Conservation (phyloP, 768 basidiomycete species). For the Candolleomyces eurysporus region DNA sequence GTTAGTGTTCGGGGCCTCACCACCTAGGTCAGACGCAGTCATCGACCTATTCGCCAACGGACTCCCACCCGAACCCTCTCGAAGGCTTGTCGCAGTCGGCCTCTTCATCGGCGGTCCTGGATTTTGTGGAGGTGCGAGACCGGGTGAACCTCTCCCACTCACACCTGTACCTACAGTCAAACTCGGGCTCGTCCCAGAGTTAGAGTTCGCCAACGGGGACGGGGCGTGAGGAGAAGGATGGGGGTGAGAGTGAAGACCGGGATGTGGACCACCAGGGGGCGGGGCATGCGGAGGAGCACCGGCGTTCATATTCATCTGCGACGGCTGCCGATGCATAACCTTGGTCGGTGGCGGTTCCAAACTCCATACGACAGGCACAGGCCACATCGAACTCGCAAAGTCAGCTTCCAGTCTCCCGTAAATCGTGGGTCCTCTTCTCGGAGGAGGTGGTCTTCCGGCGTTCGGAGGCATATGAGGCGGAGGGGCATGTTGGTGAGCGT, state of each 20-base stretch:
- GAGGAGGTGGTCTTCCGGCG: neutral
- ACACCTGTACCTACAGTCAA: too few species aligned
- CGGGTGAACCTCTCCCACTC: too few species aligned
- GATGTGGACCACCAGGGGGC: too few species aligned
- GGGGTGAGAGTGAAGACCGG: too few species aligned
- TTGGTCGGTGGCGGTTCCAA: slow-evolving; percentile 43
- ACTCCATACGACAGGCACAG: slow-evolving; percentile 62
- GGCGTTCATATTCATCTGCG: neutral
- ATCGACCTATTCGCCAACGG: neutral
- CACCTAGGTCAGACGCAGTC: neutral
- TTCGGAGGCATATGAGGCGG: slow-evolving; percentile 1
- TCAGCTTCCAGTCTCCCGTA: slow-evolving; percentile 59
- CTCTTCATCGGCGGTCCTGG: neutral
- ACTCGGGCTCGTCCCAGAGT: too few species aligned
- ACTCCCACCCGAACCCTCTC: slow-evolving; percentile 3
- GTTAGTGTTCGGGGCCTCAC: neutral
- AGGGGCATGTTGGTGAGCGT: neutral
- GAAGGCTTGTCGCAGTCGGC: neutral
- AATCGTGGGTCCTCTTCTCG: slow-evolving; percentile 47
- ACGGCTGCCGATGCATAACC: neutral
- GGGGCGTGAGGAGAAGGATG: too few species aligned
- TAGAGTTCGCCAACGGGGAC: too few species aligned
- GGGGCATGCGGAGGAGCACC: too few species aligned
- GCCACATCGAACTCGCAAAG: slow-evolving; percentile 44
- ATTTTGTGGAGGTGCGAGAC: too few species aligned